These are phyloP conservation scores for Porphyra umbilicalis DNA, from an alignment of 31 red algal species.

Conservation along the genomic window DNA sequence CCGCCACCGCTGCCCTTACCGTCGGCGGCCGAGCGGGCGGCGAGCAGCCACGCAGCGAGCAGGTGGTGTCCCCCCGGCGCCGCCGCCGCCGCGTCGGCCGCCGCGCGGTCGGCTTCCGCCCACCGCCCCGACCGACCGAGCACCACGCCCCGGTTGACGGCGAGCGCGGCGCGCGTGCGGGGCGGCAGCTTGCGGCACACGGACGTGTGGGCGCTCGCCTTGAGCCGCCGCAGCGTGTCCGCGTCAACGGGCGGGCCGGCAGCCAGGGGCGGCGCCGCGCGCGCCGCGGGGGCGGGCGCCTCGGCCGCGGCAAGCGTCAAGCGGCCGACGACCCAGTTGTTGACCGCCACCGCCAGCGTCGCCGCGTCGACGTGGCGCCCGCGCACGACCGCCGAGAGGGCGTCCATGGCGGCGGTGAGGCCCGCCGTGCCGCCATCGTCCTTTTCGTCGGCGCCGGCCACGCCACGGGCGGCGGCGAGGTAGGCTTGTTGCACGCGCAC, in stretches of 20 bases:
- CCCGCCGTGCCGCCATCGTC: not conserved
- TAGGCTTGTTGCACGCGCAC: constrained; percentile 45
- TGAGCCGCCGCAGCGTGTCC: constrained; percentile 47
- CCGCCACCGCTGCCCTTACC: not conserved
- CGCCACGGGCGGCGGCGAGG: constrained; percentile 21
- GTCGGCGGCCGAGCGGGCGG: not conserved
- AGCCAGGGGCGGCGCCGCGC: not conserved
- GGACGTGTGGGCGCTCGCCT: constrained; percentile 20
- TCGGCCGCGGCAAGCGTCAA: constrained; percentile 25
- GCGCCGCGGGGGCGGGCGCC: not conserved
- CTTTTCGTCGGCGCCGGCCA: constrained; percentile 12
- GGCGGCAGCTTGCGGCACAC: constrained; percentile 45
- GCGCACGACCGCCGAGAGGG: constrained; percentile 7
- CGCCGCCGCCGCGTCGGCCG: constrained; percentile 23
- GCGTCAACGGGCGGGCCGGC: not conserved
- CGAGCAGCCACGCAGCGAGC: not conserved
- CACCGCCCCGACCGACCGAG: constrained; percentile 9
- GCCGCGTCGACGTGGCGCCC: constrained; percentile 35
- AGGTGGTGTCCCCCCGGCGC: constrained; percentile 5
- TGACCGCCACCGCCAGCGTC: constrained; percentile 43
- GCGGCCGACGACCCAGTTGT: constrained; percentile 39
- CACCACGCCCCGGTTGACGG: constrained; percentile 35
- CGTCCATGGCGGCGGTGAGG: not conserved
- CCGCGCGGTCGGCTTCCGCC: constrained; percentile 39
- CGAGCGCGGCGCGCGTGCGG: constrained; percentile 23